Conservation (phyloP, 768 basidiomycete species). For the Strobilomyces dryophilus region DNA sequence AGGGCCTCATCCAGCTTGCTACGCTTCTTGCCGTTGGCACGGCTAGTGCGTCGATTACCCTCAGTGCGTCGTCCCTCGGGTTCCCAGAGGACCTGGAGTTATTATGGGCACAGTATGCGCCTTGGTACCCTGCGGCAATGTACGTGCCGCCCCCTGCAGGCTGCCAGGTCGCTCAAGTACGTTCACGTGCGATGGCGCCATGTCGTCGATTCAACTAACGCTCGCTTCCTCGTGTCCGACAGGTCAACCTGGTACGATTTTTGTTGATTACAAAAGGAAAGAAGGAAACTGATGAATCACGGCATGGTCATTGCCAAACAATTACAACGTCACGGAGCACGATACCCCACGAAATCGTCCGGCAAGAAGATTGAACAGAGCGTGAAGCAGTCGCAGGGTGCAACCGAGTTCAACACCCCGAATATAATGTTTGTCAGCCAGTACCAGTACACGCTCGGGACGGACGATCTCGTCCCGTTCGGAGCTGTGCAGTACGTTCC, state of each 20-base stretch:
- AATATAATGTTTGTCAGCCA: conserved; percentile 49
- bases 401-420: conserved; percentile 38
- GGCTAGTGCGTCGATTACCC: neutral
- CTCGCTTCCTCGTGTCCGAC: neutral
- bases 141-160: conserved; percentile 43
- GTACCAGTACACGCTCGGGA: conserved; percentile 55
- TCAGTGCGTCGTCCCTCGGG: conserved; percentile 6
- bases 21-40: neutral
- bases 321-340: conserved; percentile 76
- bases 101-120: conserved; percentile 57
- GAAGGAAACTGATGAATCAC: neutral
- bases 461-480: conserved; percentile 55
- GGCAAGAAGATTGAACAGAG: conserved; percentile 39
- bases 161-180: conserved; percentile 53
- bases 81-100: conserved; percentile 14
- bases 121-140: conserved; percentile 43
- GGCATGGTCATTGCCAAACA: too few species aligned
- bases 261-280: neutral
- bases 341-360: conserved; percentile 57
- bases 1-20: neutral
- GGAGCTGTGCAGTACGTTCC: conserved; percentile 68
- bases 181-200: too few species aligned
- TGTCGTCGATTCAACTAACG: neutral
- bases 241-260: conserved; percentile 18
- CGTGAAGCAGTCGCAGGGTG: conserved; percentile 50